phyloP scores from a whole-genome alignment of 176 grass and related monocot genomes.

The Puccinellia tenuiflora region DNA sequence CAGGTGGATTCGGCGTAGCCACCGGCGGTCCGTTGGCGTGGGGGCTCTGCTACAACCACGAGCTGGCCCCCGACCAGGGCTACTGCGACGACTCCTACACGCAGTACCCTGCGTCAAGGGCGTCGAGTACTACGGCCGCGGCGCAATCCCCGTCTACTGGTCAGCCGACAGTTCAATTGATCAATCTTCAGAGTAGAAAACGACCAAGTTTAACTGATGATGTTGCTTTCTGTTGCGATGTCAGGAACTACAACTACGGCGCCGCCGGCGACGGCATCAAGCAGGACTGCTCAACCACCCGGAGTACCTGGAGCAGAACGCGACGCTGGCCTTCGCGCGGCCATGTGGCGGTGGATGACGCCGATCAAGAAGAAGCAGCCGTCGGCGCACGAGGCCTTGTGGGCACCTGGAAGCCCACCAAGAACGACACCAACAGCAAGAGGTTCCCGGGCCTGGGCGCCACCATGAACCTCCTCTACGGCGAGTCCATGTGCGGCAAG shows the following conservation, averaged over 20 bases:
- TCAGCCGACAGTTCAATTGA: conserved; percentile 2
- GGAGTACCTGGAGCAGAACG: conserved; percentile 89
- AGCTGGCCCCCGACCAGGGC: conserved; percentile 54
- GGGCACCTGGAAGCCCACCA: conserved; percentile 83
- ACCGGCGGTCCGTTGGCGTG: conserved; percentile 71
- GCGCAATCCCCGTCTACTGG: conserved; percentile 80
- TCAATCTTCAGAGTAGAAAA: background rate
- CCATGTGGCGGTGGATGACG: conserved; percentile 96
- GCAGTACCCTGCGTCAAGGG: conserved; percentile 68
- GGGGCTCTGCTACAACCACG: conserved; percentile 86
- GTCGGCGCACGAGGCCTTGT: conserved; percentile 79
- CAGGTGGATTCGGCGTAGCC: conserved; percentile 72
- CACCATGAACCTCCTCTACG: conserved; percentile 91
- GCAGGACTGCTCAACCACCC: conserved; percentile 68
- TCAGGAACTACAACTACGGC: conserved; percentile 93
- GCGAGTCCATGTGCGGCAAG: conserved; percentile 58
- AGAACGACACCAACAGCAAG: conserved; percentile 67
- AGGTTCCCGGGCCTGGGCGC: conserved; percentile 72
- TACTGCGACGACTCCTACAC: conserved; percentile 60
- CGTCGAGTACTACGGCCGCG: conserved; percentile 81
- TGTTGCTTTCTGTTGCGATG: background rate
- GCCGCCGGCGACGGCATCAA: conserved; percentile 45
- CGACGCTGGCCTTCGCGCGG: conserved; percentile 80
- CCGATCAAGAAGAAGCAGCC: conserved; percentile 89
- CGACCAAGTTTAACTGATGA: background rate